Base-by-base conservation (phyloP, 169 alveolate species). In the Plasmodium vinckei region DNA sequence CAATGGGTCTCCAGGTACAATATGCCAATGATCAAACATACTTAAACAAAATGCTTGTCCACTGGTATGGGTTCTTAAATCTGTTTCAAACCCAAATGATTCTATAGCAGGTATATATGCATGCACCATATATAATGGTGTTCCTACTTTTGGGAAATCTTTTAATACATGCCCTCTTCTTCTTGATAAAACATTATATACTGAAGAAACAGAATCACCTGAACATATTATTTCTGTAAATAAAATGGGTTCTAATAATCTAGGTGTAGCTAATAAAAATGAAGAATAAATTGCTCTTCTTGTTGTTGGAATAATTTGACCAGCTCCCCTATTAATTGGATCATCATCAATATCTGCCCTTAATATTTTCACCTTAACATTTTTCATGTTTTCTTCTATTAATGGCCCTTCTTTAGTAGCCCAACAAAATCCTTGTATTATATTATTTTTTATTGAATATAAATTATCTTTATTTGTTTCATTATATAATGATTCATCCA, bases 21-120 rank as follows among this genome's bases (percentile, higher is more conserved):
- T 94, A 53, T 93, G 93, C 99, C 99, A 99, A 86, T 98, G 98
- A 92, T 97, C 99, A 92, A 99, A 99, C 93, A 97, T 94, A 59
- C 98, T 94, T 57, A 97, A 88, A 63, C 99, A 97, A 92, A 98
- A 97, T 15, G 99, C 99, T 92, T 98, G 98, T 2, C 99, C 99
- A 47, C 98, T 95, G 0, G 99, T 98, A 71, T 98, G 98, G 1
- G 98, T 96, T 87, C 98, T 96, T 63, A 99, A 95, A 93, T 99
- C 99, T 15, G 99, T 99, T 93, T 99, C 99, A 88, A 99, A 98
- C 46, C 99, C 99, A 94, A 99, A 98, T 25, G 99, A 97, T 88
- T 99, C 99, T 27, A 98, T 97, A 12, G 99, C 99, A 51, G 99
- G 99, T 47, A 99, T 91, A 88, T 95, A 97, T 54, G 98, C 99